Conservation (phyloP, 768 basidiomycete species). For the Podaxis sp. region DNA sequence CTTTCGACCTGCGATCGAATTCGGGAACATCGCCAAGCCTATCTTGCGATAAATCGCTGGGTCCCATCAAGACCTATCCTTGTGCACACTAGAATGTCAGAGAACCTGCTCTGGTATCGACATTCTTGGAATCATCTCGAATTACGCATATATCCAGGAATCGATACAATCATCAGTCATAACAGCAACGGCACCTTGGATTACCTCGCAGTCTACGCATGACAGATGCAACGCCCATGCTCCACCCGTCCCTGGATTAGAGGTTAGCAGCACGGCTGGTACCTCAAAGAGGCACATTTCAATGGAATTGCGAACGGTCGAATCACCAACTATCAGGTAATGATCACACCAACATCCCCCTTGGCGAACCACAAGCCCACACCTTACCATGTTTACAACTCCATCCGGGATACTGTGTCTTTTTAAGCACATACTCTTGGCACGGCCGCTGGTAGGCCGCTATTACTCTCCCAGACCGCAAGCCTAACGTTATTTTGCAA, state of each 20-base stretch:
- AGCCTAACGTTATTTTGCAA: not conserved
- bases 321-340: not conserved
- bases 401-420: not conserved
- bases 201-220: too few relatives aligned
- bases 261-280: not conserved
- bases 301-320: not conserved
- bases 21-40: not conserved
- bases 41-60: not conserved
- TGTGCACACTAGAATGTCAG: not conserved
- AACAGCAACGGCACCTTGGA: not conserved
- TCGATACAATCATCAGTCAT: not conserved
- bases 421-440: not conserved
- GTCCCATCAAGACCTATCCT: not conserved
- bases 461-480: not conserved
- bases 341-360: not conserved
- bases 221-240: not conserved
- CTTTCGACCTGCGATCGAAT: not conserved
- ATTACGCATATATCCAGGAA: not conserved
- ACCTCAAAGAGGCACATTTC: not conserved
- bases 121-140: not conserved
- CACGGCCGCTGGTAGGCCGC: not conserved
- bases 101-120: not conserved
- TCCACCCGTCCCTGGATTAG: not conserved
- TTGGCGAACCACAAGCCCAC: conserved; percentile 1
- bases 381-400: not conserved